Conservation (phyloP, 2,329 filamentous ascomycete species). For the Berkeleyomyces rouxiae region DNA sequence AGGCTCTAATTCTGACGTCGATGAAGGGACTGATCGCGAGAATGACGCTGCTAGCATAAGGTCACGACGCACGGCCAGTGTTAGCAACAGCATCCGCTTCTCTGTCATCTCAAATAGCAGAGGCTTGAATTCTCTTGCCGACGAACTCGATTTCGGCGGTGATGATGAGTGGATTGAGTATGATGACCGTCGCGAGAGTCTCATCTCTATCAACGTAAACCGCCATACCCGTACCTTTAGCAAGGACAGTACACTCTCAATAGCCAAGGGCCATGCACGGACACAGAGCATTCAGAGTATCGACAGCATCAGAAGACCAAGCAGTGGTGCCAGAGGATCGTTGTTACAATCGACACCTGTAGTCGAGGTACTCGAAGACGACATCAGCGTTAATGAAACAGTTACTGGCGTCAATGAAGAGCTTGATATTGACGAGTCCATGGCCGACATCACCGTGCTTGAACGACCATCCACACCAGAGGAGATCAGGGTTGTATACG, state of each 20-base stretch:
- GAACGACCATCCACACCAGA: conserved; percentile 16
- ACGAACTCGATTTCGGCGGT: conserved; percentile 77
- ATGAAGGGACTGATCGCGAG: conserved; percentile 41
- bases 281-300: conserved; percentile 44
- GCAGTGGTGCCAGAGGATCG: conserved; percentile 37
- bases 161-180: conserved; percentile 58
- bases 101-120: conserved; percentile 46
- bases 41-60: conserved; percentile 57
- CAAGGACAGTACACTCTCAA: conserved; percentile 36
- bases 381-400: conserved; percentile 21
- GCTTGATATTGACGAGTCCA: neutral
- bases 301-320: conserved; percentile 20
- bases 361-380: conserved; percentile 37
- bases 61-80: conserved; percentile 42
- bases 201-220: conserved; percentile 31
- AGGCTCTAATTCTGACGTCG: conserved; percentile 34
- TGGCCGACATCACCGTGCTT: conserved; percentile 8
- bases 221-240: conserved; percentile 38
- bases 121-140: conserved; percentile 61
- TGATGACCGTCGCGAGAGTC: conserved; percentile 46
- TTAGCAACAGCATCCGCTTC: conserved; percentile 55
- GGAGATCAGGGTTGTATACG: conserved; percentile 35
- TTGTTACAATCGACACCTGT: conserved; percentile 37
- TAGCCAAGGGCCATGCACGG: conserved; percentile 30
- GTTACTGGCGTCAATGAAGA: conserved; percentile 6